A percentile compares a stretch with the other conserved stretches of the same genome.
phyloP scores from a whole-genome alignment of 306 rosid species.

The Cotoneaster glaucophyllus region DNA sequence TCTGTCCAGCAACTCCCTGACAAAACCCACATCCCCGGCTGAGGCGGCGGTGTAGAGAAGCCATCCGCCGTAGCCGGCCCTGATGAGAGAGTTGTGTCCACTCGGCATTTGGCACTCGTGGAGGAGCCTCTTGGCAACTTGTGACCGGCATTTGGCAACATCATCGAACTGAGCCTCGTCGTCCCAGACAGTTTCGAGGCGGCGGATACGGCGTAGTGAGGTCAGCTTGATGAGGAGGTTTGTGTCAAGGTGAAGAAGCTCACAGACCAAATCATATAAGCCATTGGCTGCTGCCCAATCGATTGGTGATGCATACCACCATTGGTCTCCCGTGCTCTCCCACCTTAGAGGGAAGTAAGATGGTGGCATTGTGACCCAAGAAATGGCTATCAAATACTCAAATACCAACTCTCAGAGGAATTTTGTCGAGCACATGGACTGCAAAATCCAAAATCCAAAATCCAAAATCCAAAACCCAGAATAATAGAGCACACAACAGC shows the following conservation, averaged over 20 bases:
- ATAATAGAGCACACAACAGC: neutral
- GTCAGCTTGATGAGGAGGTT: constrained; percentile 85
- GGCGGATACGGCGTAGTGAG: constrained; percentile 81
- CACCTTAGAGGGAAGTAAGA: constrained; percentile 72
- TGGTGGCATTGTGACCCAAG: constrained; percentile 33
- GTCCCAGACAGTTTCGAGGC: constrained; percentile 93
- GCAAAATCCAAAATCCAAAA: neutral
- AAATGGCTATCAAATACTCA: neutral
- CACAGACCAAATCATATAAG: constrained; percentile 66
- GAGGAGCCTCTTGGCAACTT: constrained; percentile 59
- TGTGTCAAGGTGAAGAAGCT: constrained; percentile 81
- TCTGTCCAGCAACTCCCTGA: constrained; percentile 43
- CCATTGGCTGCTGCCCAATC: constrained; percentile 95
- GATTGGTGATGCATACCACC: constrained; percentile 96
- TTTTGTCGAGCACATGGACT: neutral
- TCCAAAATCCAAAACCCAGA: neutral
- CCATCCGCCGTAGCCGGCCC: constrained; percentile 98
- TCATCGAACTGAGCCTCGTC: constrained; percentile 52
- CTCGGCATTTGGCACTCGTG: constrained; percentile 40
- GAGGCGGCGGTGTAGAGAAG: constrained; percentile 93
- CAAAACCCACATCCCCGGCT: constrained; percentile 70
- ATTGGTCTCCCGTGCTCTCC: constrained; percentile 89
- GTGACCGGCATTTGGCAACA: constrained; percentile 65
- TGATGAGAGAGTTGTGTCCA: constrained; percentile 53
- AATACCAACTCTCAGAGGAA: neutral